These are phyloP conservation scores for Alternaria ventricosa DNA, from an alignment of 2,329 filamentous ascomycete species.

Conservation along the genomic window DNA sequence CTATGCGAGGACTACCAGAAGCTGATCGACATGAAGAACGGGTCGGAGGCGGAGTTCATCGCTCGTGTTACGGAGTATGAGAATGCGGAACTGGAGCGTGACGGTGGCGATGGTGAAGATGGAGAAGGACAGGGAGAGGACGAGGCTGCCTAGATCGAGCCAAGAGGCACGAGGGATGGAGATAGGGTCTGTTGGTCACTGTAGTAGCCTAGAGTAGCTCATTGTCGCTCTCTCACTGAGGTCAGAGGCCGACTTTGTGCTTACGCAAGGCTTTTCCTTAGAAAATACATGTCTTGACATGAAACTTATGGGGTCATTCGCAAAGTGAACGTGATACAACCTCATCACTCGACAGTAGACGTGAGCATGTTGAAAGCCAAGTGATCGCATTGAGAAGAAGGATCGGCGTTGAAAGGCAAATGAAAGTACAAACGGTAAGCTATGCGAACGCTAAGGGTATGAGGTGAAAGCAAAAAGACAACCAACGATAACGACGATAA, in stretches of 20 bases:
- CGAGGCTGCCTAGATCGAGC: neutral
- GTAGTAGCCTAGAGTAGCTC: neutral
- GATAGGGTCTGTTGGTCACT: neutral
- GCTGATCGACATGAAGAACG: neutral
- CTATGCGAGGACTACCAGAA: neutral
- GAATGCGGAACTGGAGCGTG: neutral
- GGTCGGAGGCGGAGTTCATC: neutral
- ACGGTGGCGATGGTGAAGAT: neutral
- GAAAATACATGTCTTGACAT: neutral
- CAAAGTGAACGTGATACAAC: neutral
- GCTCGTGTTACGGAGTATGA: neutral
- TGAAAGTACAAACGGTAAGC: neutral
- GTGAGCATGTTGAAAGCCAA: neutral
- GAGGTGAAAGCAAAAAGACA: neutral
- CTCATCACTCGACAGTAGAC: neutral
- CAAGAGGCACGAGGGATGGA: neutral
- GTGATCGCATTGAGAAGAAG: neutral
- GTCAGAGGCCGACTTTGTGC: neutral
- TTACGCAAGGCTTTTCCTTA: neutral
- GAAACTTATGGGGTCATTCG: neutral
- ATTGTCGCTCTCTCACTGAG: neutral
- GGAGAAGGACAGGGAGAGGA: neutral
- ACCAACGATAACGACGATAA: neutral
- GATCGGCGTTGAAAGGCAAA: neutral
- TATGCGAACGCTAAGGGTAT: neutral